Base-by-base conservation (phyloP, 345 rosid species). In the Sonneratia alba region DNA sequence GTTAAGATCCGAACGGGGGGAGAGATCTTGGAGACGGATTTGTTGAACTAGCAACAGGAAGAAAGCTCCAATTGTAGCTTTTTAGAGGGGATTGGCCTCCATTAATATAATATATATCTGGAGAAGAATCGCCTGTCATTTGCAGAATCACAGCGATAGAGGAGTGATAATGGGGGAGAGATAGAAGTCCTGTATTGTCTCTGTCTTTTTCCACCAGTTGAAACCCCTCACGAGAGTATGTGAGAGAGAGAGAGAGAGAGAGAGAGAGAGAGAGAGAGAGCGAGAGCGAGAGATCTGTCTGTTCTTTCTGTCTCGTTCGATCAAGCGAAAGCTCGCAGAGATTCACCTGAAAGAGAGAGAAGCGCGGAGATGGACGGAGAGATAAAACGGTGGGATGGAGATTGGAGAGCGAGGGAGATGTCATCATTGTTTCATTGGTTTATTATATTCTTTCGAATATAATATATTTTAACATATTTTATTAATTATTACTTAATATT, bases 1-100 rank as follows among this genome's bases (percentile, higher is more conserved):
- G 22, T 14, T 34, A 6, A 49, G 64, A 1, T 27, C 32, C 32
- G 32, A 27, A 27, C 32, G 8, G 69, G 57, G 38, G 42, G 9
- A 48, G 36, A 43, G 38, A 47, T 42, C 68, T 22, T 14, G 36
- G 12, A 16, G 42, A 12, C 10, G 34, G 70, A 37, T 45, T 37
- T 16, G 72, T 4, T 22, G 73, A 36, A 68, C 7, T 10, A 6
- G 68, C 43, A 63, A 67, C 66, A 68, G 43, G 53, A 27, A 75
- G 79, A 79, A 62, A 55, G 71, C 32, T 73, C 72, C 79, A 75
- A 66, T 59, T n/a, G 62, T 59, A 70, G 77, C 75, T 69, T 69
- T 74, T 56, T 0, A 43, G 22, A 6, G 69, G 68, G 63, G 34
- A n/a, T 57, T 8, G n/a, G 63, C 34, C 34, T 57, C 34, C 27